phyloP scores from a whole-genome alignment of 2,329 filamentous ascomycete species.

The Cordyceps militaris region DNA sequence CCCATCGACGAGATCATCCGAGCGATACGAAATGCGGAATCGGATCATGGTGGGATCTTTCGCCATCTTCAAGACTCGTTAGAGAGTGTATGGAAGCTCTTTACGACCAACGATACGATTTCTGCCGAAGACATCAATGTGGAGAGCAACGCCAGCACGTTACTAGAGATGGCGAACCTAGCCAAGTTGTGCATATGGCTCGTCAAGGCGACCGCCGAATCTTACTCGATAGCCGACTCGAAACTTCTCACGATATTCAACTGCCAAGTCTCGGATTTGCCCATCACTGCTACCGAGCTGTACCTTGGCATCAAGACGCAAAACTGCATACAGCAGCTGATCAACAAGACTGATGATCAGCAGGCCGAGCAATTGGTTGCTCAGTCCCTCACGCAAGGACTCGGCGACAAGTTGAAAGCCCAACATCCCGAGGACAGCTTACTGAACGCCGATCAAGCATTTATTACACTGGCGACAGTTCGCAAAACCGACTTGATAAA shows the following conservation, averaged over 20 bases:
- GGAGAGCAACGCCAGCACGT: conserved; percentile 26
- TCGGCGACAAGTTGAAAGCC: conserved; percentile 41
- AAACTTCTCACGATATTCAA: conserved; percentile 39
- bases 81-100: conserved; percentile 28
- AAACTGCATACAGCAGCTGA: conserved; percentile 46
- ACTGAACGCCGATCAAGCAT: conserved; percentile 28
- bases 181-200: conserved; percentile 38
- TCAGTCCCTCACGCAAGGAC: conserved; percentile 48
- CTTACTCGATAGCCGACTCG: conserved; percentile 37
- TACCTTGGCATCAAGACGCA: conserved; percentile 43
- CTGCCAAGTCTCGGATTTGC: conserved; percentile 38
- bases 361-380: conserved; percentile 45
- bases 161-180: conserved; percentile 42
- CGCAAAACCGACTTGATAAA: conserved; percentile 28
- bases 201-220: conserved; percentile 30
- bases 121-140: conserved; percentile 28
- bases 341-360: conserved; percentile 42
- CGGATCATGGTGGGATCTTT: conserved; percentile 28
- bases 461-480: conserved; percentile 27
- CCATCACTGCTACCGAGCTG: conserved; percentile 34
- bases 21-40: conserved; percentile 26
- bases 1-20: conserved; percentile 30
- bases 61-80: conserved; percentile 26
- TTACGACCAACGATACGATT: conserved; percentile 26
- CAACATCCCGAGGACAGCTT: conserved; percentile 26